These are phyloP conservation scores for Pseudonitzschia multiseries DNA, from an alignment of 108 stramenopile genomes.

Conservation along the genomic window DNA sequence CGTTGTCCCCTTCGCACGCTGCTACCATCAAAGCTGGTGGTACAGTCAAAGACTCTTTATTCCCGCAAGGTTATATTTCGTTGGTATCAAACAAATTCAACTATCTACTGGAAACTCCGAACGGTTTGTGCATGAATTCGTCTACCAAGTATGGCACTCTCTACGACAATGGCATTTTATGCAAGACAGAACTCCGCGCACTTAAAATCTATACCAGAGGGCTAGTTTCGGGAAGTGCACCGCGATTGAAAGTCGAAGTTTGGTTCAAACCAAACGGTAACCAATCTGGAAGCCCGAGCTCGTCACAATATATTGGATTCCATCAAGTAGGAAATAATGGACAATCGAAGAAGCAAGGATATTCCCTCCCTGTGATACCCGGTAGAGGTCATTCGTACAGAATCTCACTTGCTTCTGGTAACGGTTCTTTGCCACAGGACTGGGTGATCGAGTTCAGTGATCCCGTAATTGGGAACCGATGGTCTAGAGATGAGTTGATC, in stretches of 20 bases:
- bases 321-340: conserved; percentile 37
- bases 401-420: conserved; percentile 36
- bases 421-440: conserved; percentile 39
- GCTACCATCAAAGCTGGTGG: not conserved
- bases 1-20: conserved; percentile 43
- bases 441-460: conserved; percentile 66
- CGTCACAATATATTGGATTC: conserved; percentile 37
- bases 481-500: conserved; percentile 39
- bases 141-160: conserved; percentile 19
- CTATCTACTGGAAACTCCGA: conserved; percentile 38
- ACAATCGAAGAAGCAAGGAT: conserved; percentile 43
- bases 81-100: conserved; percentile 41
- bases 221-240: conserved; percentile 23
- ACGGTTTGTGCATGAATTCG: conserved; percentile 25
- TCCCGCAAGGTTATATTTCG: conserved; percentile 50
- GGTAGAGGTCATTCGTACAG: conserved; percentile 32
- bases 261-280: conserved; percentile 42
- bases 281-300: not conserved
- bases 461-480: conserved; percentile 59
- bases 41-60: conserved; percentile 25
- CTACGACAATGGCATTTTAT: conserved; percentile 49
- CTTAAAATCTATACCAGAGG: conserved; percentile 46
- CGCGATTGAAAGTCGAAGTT: conserved; percentile 40
- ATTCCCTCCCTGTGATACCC: conserved; percentile 45
- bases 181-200: conserved; percentile 46